Conservation (phyloP, 2,329 filamentous ascomycete genomes). For the Colletotrichum zoysiae region DNA sequence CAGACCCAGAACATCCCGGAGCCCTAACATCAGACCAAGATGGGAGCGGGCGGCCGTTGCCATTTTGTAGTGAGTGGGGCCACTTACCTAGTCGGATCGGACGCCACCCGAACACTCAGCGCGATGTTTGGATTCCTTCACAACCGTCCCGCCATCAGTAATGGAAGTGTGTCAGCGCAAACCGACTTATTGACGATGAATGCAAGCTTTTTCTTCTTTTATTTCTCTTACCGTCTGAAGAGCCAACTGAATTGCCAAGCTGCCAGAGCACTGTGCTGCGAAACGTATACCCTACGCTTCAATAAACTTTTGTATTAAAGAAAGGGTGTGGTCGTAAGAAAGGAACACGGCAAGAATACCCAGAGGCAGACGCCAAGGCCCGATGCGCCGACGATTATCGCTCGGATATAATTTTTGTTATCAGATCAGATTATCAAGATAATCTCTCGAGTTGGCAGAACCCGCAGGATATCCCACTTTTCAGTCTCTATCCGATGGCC, state of each 20-base stretch:
- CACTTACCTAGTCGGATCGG: neutral
- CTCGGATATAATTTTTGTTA: conserved; percentile 36
- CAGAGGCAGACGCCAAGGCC: conserved; percentile 18
- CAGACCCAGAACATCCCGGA: conserved; percentile 25
- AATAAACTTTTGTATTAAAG: neutral
- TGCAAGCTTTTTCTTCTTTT: too few species aligned
- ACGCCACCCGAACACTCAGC: conserved; percentile 21
- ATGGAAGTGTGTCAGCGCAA: neutral
- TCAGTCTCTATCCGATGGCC: conserved; percentile 17
- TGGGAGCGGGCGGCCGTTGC: conserved; percentile 3
- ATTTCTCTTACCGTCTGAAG: too few species aligned
- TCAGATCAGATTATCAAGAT: conserved; percentile 41
- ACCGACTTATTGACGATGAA: neutral
- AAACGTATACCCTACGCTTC: too few species aligned
- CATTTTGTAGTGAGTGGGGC: conserved; percentile 33
- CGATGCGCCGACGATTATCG: conserved; percentile 31
- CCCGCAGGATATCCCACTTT: conserved; percentile 20
- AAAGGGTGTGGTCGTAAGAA: neutral
- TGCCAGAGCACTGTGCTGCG: neutral
- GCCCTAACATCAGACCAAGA: conserved; percentile 36
- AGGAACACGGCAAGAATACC: neutral
- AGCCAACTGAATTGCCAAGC: neutral
- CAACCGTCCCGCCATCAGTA: conserved; percentile 26
- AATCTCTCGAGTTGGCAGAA: conserved; percentile 30
- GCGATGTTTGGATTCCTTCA: neutral